Evolutionary conservation across 2,329 filamentous ascomycete species (phyloP), one percentile per base, ranked within the genome.

Genomic region (Davidsoniella neocaledoniae): DNA sequence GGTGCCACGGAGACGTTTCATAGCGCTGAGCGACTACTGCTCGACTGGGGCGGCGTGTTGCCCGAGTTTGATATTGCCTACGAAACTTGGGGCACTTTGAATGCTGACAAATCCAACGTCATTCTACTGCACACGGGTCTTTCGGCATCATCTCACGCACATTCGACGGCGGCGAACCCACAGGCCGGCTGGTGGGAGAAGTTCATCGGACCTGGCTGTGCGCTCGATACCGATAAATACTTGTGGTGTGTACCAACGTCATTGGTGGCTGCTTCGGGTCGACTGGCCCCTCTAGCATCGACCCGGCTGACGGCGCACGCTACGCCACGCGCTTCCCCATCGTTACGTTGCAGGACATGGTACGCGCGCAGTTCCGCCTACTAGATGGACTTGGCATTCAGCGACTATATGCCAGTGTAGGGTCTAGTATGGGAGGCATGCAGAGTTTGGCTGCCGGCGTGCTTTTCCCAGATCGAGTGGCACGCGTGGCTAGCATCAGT

Each of bases 111-210:
- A 64, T 86, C 78, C 61, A 98, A 98, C 63, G 87, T 81, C 3
- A 91, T 98, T 54, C 73, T 98, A 7, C 68, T 98, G 2, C 87
- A 96, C 62, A 98, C 91, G 0, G 91, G 91, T 7, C 73, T 98
- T 4, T 95, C 88, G 0, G 91, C 91, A n/a, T 95, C 88, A 5
- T 96, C 88, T 51, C 91, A 98, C 66, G 91, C 91, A 2, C 88
- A 88, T 61, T 95, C 87, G 52, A 96, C 90, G n/a, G 72, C 76
- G 48, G 69, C 72, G 8, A 98, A 98, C 63, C 76, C 85, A 0
- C 83, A 88, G 62, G 83, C 87, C 0, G 91, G 91, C 3, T 98
- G 91, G 91, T 98, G 91, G 91, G 91, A 98, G 66, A 90, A 83
- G 64, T 98, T 98, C 63, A 96, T 98, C 59, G 91, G 91, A 0